Evolutionary conservation across 2,329 filamentous ascomycete genomes (phyloP), one percentile per base, ranked within the genome.

Genomic region (Aureobasidium sp.): DNA sequence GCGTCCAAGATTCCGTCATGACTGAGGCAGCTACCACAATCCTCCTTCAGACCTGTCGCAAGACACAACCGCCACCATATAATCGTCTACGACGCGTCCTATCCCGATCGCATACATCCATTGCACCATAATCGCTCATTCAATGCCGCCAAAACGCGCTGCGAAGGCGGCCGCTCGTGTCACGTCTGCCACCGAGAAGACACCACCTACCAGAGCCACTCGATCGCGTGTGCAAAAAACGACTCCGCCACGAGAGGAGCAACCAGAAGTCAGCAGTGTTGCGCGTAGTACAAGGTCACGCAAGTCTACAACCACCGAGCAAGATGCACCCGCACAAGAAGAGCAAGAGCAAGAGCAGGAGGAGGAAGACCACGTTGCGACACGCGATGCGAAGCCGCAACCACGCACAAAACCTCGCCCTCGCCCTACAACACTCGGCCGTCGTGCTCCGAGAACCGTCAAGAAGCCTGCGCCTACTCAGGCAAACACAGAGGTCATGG

Each of bases 401-500:
- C 27, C 62, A 30, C 61, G 63, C 11, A 53, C 62, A 2, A 49
- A 65, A 25, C 61, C 51, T 7, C 45, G 36, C 1, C 21, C 21
- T 21, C 21, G 21, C 3, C 57, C 57, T n/a, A 36, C 41, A 11
- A 64, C 62, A 30, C 68, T 63, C 45, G 42, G 61, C 11, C 60
- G 68, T 30, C 67, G 21, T 21, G 21, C 67, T 16, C 60, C 66
- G 16, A 62, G 69, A 9, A 66, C 65, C n/a, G 62, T 62, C 34
- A 65, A 64, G 50, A 69, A 71, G 69, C 55, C 67, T 6, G 64
- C 64, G 42, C 67, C 64, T 27, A 69, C 61, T 34, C 64, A 68
- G 51, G 67, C 64, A 47, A 68, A 71, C 39, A 68, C 50, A 34
- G 67, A 66, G 32, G 70, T 70, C 3, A 50, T 73, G 47, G 67